These are phyloP conservation scores for Amphichorda felina DNA, from an alignment of 2,329 filamentous ascomycete genomes.

Conservation along the genomic window DNA sequence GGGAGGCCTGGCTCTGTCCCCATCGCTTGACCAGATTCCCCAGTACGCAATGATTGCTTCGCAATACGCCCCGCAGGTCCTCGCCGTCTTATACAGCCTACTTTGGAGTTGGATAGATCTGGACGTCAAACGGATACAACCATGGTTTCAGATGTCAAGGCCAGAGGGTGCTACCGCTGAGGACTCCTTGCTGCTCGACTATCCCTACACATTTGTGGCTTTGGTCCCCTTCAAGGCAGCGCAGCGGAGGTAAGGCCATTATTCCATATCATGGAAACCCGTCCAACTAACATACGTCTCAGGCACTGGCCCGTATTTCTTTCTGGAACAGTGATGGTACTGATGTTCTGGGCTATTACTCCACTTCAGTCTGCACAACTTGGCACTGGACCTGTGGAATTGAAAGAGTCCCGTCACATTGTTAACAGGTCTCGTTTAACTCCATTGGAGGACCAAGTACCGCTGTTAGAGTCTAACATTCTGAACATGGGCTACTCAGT, in stretches of 20 bases:
- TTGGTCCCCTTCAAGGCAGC: constrained; percentile 18
- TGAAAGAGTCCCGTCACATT: constrained; percentile 3
- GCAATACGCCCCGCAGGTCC: constrained; percentile 38
- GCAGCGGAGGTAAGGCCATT: constrained; percentile 20
- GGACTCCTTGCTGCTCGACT: constrained; percentile 38
- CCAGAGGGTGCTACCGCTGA: constrained; percentile 25
- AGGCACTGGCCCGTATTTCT: constrained; percentile 43
- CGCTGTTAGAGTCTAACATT: constrained; percentile 18
- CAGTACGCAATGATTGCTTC: constrained; percentile 23
- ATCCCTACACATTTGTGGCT: constrained; percentile 30
- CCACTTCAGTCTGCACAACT: constrained; percentile 34
- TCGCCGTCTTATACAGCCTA: constrained; percentile 43
- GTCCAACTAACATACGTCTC: background rate
- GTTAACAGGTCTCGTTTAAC: constrained; percentile 6
- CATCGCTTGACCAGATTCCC: constrained; percentile 18
- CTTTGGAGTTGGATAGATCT: constrained; percentile 49
- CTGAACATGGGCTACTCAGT: constrained; percentile 32
- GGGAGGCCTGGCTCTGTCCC: constrained; percentile 24
- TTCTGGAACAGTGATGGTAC: constrained; percentile 30
- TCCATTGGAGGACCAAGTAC: constrained; percentile 10
- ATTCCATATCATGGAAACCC: background rate
- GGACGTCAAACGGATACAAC: constrained; percentile 45
- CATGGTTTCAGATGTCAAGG: constrained; percentile 45
- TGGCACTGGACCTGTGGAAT: no score
- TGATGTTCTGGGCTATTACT: constrained; percentile 42